Conservation (phyloP, 106 monocot species). For the Apostasia ramifera region DNA sequence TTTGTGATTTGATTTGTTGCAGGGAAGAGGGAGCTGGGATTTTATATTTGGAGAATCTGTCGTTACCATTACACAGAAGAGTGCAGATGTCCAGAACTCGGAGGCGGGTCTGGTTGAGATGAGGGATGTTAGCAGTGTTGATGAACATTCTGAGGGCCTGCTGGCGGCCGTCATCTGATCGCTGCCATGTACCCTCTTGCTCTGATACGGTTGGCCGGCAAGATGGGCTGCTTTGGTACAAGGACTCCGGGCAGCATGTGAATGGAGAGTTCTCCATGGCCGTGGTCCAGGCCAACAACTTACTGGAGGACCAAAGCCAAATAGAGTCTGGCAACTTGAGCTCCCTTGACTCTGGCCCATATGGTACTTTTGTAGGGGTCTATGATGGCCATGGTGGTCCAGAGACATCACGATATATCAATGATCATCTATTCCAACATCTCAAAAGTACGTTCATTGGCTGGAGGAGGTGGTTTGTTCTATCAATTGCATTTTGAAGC, state of each 20-base stretch:
- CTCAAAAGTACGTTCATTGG: slow-evolving; percentile 17
- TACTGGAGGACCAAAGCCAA: slow-evolving; percentile 28
- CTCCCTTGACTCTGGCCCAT: slow-evolving; percentile 14
- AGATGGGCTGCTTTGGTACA: slow-evolving; percentile 27
- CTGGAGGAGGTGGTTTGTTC: not conserved
- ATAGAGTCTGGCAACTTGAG: slow-evolving; percentile 18
- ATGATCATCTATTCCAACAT: slow-evolving; percentile 27
- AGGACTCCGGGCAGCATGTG: slow-evolving; percentile 19
- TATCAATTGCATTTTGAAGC: not conserved
- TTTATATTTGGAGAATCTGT: not conserved
- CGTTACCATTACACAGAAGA: not conserved
- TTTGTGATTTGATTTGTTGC: not conserved
- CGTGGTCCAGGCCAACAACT: slow-evolving; percentile 26
- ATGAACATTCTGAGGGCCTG: slow-evolving; percentile 18
- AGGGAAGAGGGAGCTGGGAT: not conserved
- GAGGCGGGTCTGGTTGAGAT: slow-evolving; percentile 21
- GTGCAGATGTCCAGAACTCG: slow-evolving; percentile 16
- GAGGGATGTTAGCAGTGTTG: slow-evolving; percentile 21
- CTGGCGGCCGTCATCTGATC: slow-evolving; percentile 13
- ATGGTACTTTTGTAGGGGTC: slow-evolving; percentile 24
- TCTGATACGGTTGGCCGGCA: slow-evolving; percentile 14
- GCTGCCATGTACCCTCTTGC: not conserved
- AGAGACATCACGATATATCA: slow-evolving; percentile 23
- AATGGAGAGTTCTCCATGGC: slow-evolving; percentile 29
- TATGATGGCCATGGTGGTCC: slow-evolving; percentile 34